Evolutionary conservation across 345 rosid species (phyloP).

Genomic region (Corymbia maculata): DNA sequence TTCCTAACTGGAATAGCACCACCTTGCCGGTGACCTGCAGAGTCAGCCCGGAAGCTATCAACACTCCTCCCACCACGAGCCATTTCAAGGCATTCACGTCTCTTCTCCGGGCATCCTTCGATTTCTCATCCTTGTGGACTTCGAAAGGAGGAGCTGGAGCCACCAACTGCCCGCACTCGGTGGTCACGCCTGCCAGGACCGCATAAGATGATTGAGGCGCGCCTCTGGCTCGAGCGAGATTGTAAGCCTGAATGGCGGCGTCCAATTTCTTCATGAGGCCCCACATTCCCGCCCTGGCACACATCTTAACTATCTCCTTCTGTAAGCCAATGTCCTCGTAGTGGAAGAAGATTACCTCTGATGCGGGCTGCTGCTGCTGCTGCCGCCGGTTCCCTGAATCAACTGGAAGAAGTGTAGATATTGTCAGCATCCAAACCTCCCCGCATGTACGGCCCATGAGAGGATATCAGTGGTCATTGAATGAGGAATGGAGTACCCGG

Average conservation of each 20-base stretch:
- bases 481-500: neutral
- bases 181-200: neutral
- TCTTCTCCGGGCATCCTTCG: neutral
- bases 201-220: neutral
- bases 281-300: conserved; percentile 4
- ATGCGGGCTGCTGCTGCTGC: neutral
- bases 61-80: conserved; percentile 5
- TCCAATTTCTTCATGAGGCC: conserved; percentile 4
- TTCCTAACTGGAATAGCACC: neutral
- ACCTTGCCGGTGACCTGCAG: neutral
- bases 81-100: neutral
- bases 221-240: neutral
- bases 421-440: neutral
- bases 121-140: neutral
- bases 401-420: neutral
- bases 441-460: neutral
- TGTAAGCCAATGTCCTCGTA: conserved; percentile 5
- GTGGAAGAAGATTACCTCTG: conserved; percentile 11
- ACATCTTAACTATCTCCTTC: conserved; percentile 3
- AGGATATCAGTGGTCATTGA: neutral
- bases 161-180: neutral
- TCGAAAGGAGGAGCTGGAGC: neutral
- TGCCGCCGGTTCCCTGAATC: neutral
- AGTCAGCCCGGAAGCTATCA: neutral
- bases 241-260: neutral